Evolutionary conservation across 257 asterid genomes (phyloP).

Genomic region (Ajuga chamaepitys): DNA sequence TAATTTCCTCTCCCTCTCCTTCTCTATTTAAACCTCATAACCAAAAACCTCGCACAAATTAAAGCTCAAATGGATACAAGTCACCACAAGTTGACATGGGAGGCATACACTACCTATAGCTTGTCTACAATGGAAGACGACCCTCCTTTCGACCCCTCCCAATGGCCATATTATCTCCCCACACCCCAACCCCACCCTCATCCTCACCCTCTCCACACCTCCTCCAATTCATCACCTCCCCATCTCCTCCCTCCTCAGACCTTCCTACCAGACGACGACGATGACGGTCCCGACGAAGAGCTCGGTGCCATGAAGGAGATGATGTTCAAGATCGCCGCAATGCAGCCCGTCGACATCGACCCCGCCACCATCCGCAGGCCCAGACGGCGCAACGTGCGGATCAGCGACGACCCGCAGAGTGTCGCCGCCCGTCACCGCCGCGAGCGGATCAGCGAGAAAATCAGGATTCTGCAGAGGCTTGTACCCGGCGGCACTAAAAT

Average conservation of each 20-base stretch:
- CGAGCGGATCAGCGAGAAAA: constrained; percentile 77
- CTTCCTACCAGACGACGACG: not conserved
- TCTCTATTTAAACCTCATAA: too few relatives aligned
- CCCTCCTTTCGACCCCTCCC: constrained; percentile 14
- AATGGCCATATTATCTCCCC: constrained; percentile 35
- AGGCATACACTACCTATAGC: constrained; percentile 20
- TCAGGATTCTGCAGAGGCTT: constrained; percentile 65
- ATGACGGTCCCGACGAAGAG: constrained; percentile 39
- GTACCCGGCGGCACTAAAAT: constrained; percentile 87
- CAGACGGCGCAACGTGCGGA: constrained; percentile 59
- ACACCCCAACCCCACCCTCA: constrained; percentile 10
- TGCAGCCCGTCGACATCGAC: constrained; percentile 92
- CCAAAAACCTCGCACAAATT: not conserved
- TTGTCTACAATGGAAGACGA: constrained; percentile 25
- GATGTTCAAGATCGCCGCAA: constrained; percentile 91
- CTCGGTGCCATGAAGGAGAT: constrained; percentile 81
- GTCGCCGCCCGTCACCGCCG: constrained; percentile 90
- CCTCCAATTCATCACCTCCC: not conserved
- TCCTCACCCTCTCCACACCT: constrained; percentile 7
- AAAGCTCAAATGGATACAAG: not conserved
- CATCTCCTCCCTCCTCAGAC: not conserved
- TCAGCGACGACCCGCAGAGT: constrained; percentile 90
- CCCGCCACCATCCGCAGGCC: constrained; percentile 68
- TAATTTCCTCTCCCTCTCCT: not conserved
- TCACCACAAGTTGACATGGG: constrained; percentile 24